Percentiles rank a stretch among this genome's conserved stretches.
Conservation (phyloP, 2,329 filamentous ascomycete genomes). For the Neurospora crassa region DNA sequence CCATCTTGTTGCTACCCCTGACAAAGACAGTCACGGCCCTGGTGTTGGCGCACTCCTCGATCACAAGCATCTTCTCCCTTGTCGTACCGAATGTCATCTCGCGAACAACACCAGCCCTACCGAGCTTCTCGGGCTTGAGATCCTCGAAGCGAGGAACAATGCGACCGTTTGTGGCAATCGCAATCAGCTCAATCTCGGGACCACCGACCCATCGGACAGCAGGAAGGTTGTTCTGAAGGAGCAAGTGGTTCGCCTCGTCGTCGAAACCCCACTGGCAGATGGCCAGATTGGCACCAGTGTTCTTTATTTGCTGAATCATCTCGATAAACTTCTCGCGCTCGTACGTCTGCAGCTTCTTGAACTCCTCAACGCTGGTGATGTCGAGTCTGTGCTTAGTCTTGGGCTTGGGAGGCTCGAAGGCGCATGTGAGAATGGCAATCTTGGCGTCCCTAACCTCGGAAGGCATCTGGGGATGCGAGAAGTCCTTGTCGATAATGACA, state of each 20-base stretch:
- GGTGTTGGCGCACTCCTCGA: conserved; percentile 98
- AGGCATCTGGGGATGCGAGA: conserved; percentile 98
- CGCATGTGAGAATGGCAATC: conserved; percentile 93
- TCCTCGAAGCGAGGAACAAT: conserved; percentile 98
- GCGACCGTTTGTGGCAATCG: conserved; percentile 94
- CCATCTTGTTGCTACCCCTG: conserved; percentile 98
- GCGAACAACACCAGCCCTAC: conserved; percentile 77
- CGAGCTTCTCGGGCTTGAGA: conserved; percentile 81
- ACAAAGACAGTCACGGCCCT: conserved; percentile 94
- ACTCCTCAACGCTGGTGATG: conserved; percentile 94
- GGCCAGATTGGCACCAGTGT: conserved; percentile 89
- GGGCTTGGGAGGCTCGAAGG: conserved; percentile 97
- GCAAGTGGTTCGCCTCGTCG: conserved; percentile 94
- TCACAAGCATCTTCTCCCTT: conserved; percentile 98
- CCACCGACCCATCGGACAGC: conserved; percentile 97
- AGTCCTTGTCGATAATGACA: conserved; percentile 99
- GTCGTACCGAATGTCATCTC: conserved; percentile 98
- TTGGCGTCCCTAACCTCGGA: conserved; percentile 91
- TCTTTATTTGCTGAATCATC: conserved; percentile 98
- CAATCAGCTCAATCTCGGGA: conserved; percentile 95
- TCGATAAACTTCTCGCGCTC: conserved; percentile 94
- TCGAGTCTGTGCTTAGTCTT: conserved; percentile 99
- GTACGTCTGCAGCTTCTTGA: conserved; percentile 94
- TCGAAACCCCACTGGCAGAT: conserved; percentile 99
- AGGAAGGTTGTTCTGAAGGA: conserved; percentile 91